A percentile compares a stretch with the other conserved stretches of the same genome.
Evolutionary conservation across 306 rosid species (phyloP).

Genomic region (Dalbergia cultrata): DNA sequence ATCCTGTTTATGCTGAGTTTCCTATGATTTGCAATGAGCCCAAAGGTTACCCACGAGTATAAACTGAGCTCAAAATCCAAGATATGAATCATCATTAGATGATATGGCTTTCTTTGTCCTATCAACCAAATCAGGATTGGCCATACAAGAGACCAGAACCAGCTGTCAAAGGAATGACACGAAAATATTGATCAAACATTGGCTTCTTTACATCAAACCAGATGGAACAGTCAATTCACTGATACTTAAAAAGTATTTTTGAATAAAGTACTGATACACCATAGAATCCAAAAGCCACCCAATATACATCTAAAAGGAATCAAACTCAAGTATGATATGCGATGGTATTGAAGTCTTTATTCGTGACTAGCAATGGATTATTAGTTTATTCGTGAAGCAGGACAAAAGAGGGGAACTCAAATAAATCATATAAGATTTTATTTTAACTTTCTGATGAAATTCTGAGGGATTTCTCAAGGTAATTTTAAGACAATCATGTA

Average conservation of each 20-base stretch:
- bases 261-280: not conserved
- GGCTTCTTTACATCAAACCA: not conserved
- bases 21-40: not conserved
- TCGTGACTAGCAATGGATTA: not conserved
- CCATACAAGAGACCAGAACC: not conserved
- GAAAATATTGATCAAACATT: not conserved
- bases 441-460: not conserved
- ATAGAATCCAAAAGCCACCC: not conserved
- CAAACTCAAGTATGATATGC: constrained; percentile 5
- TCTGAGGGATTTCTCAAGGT: not conserved
- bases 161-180: constrained; percentile 3
- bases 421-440: not conserved
- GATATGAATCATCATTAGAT: not conserved
- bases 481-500: not conserved
- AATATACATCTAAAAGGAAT: not conserved
- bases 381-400: not conserved
- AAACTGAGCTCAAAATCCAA: constrained; percentile 16
- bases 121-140: constrained; percentile 35
- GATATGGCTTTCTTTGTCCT: not conserved
- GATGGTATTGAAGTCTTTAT: not conserved
- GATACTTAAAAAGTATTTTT: not conserved
- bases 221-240: not conserved
- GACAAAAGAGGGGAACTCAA: not conserved
- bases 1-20: constrained; percentile 3
- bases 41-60: not conserved